A percentile compares a stretch with the other conserved stretches of the same genome.
phyloP scores from a whole-genome alignment of 257 asterid genomes.

The Fraxinus excelsior region DNA sequence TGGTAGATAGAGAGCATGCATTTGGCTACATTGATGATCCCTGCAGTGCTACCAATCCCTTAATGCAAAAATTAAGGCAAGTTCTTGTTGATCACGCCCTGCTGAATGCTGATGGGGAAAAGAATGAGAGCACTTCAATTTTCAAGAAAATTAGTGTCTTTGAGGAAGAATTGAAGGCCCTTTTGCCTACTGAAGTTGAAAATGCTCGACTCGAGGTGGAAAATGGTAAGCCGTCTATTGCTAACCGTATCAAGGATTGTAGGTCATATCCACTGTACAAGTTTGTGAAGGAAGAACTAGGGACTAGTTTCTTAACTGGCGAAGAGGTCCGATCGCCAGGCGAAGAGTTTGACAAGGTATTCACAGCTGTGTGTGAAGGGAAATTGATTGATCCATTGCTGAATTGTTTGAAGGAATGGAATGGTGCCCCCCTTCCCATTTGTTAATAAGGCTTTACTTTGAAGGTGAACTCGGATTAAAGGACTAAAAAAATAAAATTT shows the following conservation, averaged over 20 bases:
- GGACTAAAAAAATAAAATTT: neutral
- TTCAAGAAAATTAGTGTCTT: conserved; percentile 22
- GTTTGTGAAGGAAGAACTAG: conserved; percentile 23
- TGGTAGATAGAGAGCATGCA: conserved; percentile 26
- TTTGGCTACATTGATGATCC: conserved; percentile 30
- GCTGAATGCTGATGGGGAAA: conserved; percentile 18
- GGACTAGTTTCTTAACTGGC: conserved; percentile 14
- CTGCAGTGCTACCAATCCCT: conserved; percentile 16
- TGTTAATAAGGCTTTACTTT: neutral
- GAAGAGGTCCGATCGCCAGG: conserved; percentile 26
- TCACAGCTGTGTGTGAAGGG: conserved; percentile 25
- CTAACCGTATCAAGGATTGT: conserved; percentile 25
- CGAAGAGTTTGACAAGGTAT: conserved; percentile 28
- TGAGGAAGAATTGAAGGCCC: conserved; percentile 27
- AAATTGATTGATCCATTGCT: conserved; percentile 30
- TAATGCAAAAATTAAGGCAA: conserved; percentile 33
- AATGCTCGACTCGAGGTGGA: conserved; percentile 12
- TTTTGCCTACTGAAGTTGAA: conserved; percentile 24
- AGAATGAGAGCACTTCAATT: conserved; percentile 15
- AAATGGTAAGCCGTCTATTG: conserved; percentile 1
- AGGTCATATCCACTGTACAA: conserved; percentile 22
- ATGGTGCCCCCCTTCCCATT: conserved; percentile 29
- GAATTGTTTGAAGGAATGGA: conserved; percentile 29
- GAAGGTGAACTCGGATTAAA: neutral
- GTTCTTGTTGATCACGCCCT: conserved; percentile 27